Base-by-base conservation (phyloP, 1,284 basidiomycete genomes). In the Microbotryum lychnidis-dioicae region DNA sequence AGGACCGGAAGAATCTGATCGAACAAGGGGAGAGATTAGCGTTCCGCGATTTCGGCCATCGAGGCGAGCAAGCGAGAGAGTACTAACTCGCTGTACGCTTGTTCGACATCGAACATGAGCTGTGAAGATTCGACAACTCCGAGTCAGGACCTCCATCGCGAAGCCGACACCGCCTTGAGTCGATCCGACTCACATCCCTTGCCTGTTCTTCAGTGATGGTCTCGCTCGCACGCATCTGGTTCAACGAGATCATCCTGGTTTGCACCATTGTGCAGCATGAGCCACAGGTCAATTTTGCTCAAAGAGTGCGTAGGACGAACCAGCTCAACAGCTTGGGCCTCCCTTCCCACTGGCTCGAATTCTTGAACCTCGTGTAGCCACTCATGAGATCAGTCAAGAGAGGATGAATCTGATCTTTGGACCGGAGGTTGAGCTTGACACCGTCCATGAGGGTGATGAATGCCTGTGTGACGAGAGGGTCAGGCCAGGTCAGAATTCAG, bases 401-500 rank as follows among this genome's bases (percentile, higher is more conserved):
- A 0, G 93, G 93, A 74, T 97, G 94, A 10, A 98, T 79, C 73
- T 97, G 92, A 74, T 98, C 96, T 75, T 98, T 98, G 4, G 96
- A 93, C 42, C 90, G 83, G 72, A 97, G 79, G 48, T 88, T 86
- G 62, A 97, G 80, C 74, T 94, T 94, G 54, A 97, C 81, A 1
- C 93, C 94, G 72, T 98, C 94, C 90, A 97, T 97, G 69, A 98
- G 93, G 0, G 94, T 97, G 71, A 98, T 98, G 70, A 97, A 98
- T 73, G 85, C 88, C 89, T 94, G 61, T 8, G 4, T 42, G 37
- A 10, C 18, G 37, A 6, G 37, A 42, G 16, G 14, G 37, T 14
- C 37, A 42, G 16, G 37, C 12, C 37, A 42, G 37, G 37, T 12
- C 27, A 9, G 31, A 31, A 10, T 31, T 5, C 3, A 3, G 25